Percentiles rank a stretch among this genome's conserved stretches.
These are phyloP conservation scores for Volvox reticuliferus DNA, from an alignment of 139 green algal species.

Conservation along the genomic window DNA sequence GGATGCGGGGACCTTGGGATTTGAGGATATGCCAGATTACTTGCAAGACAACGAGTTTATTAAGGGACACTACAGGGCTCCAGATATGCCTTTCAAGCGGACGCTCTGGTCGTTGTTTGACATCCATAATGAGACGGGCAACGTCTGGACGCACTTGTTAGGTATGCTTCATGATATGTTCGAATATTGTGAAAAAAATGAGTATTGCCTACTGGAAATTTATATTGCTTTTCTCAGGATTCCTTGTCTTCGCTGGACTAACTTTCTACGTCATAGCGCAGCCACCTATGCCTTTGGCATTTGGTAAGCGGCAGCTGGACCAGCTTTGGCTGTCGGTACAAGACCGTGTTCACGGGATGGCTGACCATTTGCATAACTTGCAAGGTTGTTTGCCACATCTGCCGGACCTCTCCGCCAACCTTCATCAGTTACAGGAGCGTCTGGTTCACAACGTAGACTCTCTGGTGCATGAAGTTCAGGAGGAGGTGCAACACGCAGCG, in stretches of 20 bases:
- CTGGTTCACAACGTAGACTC: conserved; percentile 45
- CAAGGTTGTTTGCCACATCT: conserved; percentile 20
- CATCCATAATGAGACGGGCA: conserved; percentile 96
- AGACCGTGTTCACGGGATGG: conserved; percentile 47
- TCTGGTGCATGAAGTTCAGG: conserved; percentile 40
- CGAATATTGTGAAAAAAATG: too few species aligned
- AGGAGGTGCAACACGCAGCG: conserved; percentile 48
- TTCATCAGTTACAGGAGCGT: conserved; percentile 60
- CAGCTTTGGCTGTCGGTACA: conserved; percentile 57
- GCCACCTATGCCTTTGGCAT: conserved; percentile 64
- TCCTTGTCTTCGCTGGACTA: conserved; percentile 78
- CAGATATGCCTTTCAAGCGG: conserved; percentile 68
- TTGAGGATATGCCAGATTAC: conserved; percentile 70
- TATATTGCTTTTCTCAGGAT: conserved; percentile 63
- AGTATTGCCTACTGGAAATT: too few species aligned
- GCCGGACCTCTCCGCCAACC: conserved; percentile 9
- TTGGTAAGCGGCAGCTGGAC: conserved; percentile 67
- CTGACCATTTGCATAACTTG: conserved; percentile 32
- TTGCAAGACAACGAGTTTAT: conserved; percentile 95
- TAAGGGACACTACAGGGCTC: conserved; percentile 74
- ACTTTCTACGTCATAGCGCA: conserved; percentile 66
- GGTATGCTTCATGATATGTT: conserved; percentile 49
- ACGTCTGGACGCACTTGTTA: conserved; percentile 92
- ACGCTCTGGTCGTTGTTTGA: conserved; percentile 83
- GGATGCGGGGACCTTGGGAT: background rate